phyloP scores from a whole-genome alignment of 805 yeast genomes.

The Lipomyces yamanashiensis region DNA sequence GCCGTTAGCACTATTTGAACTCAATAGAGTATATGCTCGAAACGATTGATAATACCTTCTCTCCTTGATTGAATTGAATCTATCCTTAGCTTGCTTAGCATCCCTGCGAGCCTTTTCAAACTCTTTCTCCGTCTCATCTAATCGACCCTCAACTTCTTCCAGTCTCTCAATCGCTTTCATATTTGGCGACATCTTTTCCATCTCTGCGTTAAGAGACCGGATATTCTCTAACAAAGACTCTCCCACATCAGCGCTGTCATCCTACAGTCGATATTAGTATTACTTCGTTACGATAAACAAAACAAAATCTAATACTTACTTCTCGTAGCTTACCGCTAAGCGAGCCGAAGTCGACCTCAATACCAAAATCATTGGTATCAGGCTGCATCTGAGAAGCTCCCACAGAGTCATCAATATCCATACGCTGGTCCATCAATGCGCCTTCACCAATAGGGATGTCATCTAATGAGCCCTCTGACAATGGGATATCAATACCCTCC shows the following conservation, averaged over 20 bases:
- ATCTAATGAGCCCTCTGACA: slow-evolving; percentile 63
- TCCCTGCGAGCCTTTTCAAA: slow-evolving; percentile 62
- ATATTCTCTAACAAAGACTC: slow-evolving; percentile 39
- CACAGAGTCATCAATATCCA: slow-evolving; percentile 41
- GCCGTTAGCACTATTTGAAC: neutral
- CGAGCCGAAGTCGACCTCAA: slow-evolving; percentile 60
- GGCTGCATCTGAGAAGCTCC: slow-evolving; percentile 26
- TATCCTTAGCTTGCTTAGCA: slow-evolving; percentile 59
- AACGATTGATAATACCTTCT: slow-evolving; percentile 60
- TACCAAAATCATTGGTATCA: slow-evolving; percentile 33
- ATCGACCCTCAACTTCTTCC: slow-evolving; percentile 64
- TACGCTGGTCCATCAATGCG: slow-evolving; percentile 43
- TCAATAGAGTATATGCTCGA: neutral
- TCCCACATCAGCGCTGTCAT: slow-evolving; percentile 36
- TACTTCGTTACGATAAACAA: slow-evolving; percentile 45
- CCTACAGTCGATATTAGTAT: slow-evolving; percentile 33
- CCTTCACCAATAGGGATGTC: slow-evolving; percentile 64
- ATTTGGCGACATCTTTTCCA: slow-evolving; percentile 69
- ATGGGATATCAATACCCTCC: slow-evolving; percentile 67
- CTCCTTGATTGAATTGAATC: slow-evolving; percentile 63
- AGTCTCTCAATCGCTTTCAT: slow-evolving; percentile 78
- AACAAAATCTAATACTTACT: slow-evolving; percentile 29
- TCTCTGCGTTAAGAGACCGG: slow-evolving; percentile 41
- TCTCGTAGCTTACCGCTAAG: slow-evolving; percentile 54
- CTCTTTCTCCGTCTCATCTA: slow-evolving; percentile 66